Base-by-base conservation (phyloP, 495 filamentous ascomycete species). In the Talaromyces ruber region DNA sequence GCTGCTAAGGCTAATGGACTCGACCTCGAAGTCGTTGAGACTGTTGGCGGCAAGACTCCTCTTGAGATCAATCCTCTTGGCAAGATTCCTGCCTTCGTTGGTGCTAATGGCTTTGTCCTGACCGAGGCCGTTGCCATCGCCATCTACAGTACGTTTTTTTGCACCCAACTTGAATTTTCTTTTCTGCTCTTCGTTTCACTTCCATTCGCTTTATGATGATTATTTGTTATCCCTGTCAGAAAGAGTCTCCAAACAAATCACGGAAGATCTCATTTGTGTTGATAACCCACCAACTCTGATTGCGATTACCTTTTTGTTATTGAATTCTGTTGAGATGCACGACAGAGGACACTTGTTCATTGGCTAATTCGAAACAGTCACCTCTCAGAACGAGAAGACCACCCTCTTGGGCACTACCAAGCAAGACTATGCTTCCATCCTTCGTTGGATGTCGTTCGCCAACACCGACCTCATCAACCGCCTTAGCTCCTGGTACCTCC, bases 311-410 rank as follows among this genome's bases (percentile, higher is more conserved):
- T 67, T 61, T 65, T 37, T 54, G 30, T 47, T 58, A 26, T 64
- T 67, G 60, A 56, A 32, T 61, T 64, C 12, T 57, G 61, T 34
- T 21, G 30, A 50, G 39, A 18, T 25, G n/a, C 4, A 64, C 61
- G 61, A 58, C 63, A 24, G 26, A 53, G 25, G 50, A 53, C 66
- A 54, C 43, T 26, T 60, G 37, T 58, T 56, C 61, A 66, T 69
- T 72, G 66, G 74, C 69, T 65, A 64, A 68, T 66, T 66, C 62
- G 63, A 63, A 39, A 39, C 72, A 98, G 94, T 99, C 71, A 91
- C 94, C 72, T 97, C 94, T 68, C 94, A 99, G 82, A 98, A 99
- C 77, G 94, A 98, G 87, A 98, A 97, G 86, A 99, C 95, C 65
- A 93, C 92, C 65, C 90, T 99, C 58, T 84, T 99, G 64, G 94